A percentile compares a stretch with the other conserved stretches of the same genome.
These are phyloP conservation scores for Plasmodium vivax DNA, from an alignment of 169 alveolate genomes.

Conservation along the genomic window DNA sequence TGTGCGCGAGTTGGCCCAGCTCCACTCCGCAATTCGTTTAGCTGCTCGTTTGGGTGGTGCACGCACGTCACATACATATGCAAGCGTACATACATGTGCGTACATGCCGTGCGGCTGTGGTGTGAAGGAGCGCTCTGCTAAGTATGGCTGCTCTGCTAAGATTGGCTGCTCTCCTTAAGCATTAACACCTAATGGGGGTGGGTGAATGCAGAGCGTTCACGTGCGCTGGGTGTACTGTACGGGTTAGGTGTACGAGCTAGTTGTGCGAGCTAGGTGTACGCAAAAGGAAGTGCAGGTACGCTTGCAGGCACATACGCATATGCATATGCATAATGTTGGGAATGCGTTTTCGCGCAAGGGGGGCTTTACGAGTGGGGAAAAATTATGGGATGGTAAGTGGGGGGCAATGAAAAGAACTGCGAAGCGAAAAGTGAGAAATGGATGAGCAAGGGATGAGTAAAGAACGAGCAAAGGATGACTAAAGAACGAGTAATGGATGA, in stretches of 20 bases:
- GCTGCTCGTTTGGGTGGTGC: background rate
- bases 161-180: background rate
- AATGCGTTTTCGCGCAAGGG: background rate
- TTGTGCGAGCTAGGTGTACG: background rate
- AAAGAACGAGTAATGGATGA: background rate
- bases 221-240: background rate
- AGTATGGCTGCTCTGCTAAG: background rate
- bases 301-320: background rate
- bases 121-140: background rate
- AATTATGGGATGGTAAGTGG: background rate
- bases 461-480: background rate
- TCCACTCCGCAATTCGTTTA: background rate
- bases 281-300: background rate
- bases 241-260: background rate
- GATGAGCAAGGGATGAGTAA: background rate
- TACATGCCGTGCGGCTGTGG: background rate
- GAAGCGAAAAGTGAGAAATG: constrained; percentile 3
- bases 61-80: background rate
- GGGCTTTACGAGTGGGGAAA: background rate
- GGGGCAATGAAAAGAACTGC: background rate
- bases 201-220: background rate
- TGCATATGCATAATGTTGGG: background rate
- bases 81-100: background rate
- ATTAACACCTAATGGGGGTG: background rate
- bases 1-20: background rate